A percentile compares a stretch with the other conserved stretches of the same genome.
phyloP scores from a whole-genome alignment of 2,329 filamentous ascomycete genomes.

The Hymenoscyphus fructigenus region DNA sequence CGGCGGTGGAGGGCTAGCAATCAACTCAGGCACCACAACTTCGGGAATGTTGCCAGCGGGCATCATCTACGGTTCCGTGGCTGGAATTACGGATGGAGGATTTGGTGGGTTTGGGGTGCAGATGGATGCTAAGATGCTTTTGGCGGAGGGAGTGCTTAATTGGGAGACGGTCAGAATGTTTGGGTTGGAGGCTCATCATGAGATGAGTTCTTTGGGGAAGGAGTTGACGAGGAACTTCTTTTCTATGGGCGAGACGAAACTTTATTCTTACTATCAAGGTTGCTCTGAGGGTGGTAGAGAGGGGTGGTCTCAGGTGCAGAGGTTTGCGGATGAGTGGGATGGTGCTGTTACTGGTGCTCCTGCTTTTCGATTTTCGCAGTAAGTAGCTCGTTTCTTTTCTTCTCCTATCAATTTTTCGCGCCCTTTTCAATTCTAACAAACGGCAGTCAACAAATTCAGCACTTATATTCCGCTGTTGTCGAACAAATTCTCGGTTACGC shows the following conservation, averaged over 20 bases:
- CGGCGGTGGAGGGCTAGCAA: conserved; percentile 52
- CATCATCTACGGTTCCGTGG: conserved; percentile 47
- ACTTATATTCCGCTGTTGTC: conserved; percentile 41
- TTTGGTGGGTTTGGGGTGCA: conserved; percentile 47
- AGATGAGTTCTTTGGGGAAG: conserved; percentile 44
- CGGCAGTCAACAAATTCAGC: conserved; percentile 42
- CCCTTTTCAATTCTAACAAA: no score
- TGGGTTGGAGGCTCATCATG: conserved; percentile 40
- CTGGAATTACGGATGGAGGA: conserved; percentile 50
- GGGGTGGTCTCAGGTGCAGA: conserved; percentile 47
- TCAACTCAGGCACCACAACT: conserved; percentile 38
- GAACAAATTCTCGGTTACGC: conserved; percentile 44
- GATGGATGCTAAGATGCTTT: conserved; percentile 40
- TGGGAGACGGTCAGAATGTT: conserved; percentile 41
- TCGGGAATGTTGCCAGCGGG: conserved; percentile 39
- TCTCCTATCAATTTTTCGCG: no score
- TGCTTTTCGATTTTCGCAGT: conserved; percentile 45
- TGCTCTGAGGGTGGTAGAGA: conserved; percentile 50
- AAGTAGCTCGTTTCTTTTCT: no score
- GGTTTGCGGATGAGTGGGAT: conserved; percentile 43
- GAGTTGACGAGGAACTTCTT: conserved; percentile 45
- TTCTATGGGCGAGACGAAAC: conserved; percentile 28
- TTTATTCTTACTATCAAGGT: conserved; percentile 36
- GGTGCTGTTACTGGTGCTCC: conserved; percentile 47
- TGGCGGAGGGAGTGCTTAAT: conserved; percentile 42